Evolutionary conservation across 2,329 filamentous ascomycete species (phyloP).

Genomic region (Colletotrichum magnum): DNA sequence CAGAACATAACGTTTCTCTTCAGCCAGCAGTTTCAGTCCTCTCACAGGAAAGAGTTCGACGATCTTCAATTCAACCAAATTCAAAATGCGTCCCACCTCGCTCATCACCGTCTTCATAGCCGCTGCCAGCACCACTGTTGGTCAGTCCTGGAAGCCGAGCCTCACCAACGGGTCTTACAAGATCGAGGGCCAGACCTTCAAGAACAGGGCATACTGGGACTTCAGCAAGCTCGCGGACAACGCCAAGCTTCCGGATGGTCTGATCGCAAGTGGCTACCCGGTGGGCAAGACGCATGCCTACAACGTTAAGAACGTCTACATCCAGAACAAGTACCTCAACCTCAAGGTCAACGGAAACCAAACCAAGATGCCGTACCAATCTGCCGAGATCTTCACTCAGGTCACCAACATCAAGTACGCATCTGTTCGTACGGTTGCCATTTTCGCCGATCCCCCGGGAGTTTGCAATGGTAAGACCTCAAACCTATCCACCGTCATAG

Average conservation of each 20-base stretch:
- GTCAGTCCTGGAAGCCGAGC: conserved; percentile 16
- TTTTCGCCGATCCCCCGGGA: conserved; percentile 46
- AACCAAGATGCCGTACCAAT: conserved; percentile 43
- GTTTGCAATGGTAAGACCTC: conserved; percentile 48
- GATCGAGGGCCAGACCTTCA: conserved; percentile 4
- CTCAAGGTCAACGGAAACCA: conserved; percentile 47
- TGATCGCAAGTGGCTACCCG: conserved; percentile 43
- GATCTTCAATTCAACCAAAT: conserved; percentile 3
- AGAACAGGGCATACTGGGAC: conserved; percentile 27
- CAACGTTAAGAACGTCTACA: conserved; percentile 35
- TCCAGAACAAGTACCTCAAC: conserved; percentile 48
- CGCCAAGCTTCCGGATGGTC: conserved; percentile 41
- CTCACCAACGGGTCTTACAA: conserved; percentile 8
- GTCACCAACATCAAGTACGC: conserved; percentile 48
- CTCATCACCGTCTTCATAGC: conserved; percentile 12
- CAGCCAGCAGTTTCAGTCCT: neutral
- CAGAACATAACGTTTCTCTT: neutral
- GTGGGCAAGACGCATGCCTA: conserved; percentile 40
- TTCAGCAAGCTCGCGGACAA: conserved; percentile 14
- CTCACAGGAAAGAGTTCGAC: neutral
- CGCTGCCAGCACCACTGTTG: conserved; percentile 8
- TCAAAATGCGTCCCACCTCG: conserved; percentile 14
- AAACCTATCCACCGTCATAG: fast-evolving
- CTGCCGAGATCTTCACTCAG: conserved; percentile 45
- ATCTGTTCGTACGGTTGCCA: conserved; percentile 47